Evolutionary conservation across 1,284 basidiomycete species (phyloP).

Genomic region (Tylopilus sp.): DNA sequence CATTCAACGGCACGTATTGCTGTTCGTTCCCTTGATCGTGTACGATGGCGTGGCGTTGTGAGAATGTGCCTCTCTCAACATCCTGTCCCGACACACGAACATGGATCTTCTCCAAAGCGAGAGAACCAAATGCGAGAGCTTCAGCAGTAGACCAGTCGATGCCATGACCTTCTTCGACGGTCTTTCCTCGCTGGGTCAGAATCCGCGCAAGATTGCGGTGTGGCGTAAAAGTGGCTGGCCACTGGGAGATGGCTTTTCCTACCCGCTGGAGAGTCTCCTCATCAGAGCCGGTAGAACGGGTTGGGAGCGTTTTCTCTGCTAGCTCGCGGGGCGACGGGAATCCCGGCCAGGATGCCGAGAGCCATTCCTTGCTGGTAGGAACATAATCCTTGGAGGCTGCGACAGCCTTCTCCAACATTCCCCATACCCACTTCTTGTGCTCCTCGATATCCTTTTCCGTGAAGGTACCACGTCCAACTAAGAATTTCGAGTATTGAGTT

Average conservation of each 20-base stretch:
- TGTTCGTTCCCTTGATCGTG: constrained; percentile 95
- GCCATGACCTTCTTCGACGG: constrained; percentile 84
- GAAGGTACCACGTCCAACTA: constrained; percentile 91
- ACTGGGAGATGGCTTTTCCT: constrained; percentile 83
- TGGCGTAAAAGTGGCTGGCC: constrained; percentile 82
- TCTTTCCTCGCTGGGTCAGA: constrained; percentile 83
- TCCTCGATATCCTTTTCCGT: constrained; percentile 96
- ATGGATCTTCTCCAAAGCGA: constrained; percentile 91
- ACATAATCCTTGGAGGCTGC: constrained; percentile 92
- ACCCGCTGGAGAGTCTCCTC: constrained; percentile 80
- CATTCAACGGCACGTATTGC: constrained; percentile 88
- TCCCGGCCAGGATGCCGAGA: constrained; percentile 96
- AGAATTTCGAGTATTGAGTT: constrained; percentile 88
- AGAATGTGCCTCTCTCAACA: constrained; percentile 99
- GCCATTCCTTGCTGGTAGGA: constrained; percentile 93
- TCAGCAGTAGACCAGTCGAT: constrained; percentile 99
- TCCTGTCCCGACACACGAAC: constrained; percentile 98
- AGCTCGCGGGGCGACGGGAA: constrained; percentile 98
- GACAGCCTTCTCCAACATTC: constrained; percentile 94
- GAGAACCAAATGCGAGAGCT: constrained; percentile 93
- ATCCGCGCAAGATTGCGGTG: constrained; percentile 97
- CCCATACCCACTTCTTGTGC: constrained; percentile 99
- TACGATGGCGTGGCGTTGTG: constrained; percentile 96
- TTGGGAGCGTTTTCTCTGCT: constrained; percentile 88
- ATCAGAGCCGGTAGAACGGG: constrained; percentile 82